These are phyloP conservation scores for Alternaria triticina DNA, from an alignment of 2,329 filamentous ascomycete genomes.

Conservation along the genomic window DNA sequence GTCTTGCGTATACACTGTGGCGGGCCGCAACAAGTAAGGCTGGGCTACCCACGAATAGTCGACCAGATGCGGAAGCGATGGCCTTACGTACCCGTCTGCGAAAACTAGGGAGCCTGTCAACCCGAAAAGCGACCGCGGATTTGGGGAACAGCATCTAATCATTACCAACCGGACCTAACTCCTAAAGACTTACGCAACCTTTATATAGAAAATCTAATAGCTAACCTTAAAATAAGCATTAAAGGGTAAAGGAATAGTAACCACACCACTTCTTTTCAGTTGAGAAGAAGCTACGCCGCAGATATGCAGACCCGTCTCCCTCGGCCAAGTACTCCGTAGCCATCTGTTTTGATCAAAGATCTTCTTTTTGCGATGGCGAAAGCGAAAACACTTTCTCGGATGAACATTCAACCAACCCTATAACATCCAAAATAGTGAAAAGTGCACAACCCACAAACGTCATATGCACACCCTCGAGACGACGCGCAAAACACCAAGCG, in stretches of 20 bases:
- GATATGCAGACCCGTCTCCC: neutral
- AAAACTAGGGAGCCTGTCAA: neutral
- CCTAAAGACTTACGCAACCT: neutral
- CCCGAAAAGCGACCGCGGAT: neutral
- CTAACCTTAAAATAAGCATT: neutral
- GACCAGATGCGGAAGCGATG: neutral
- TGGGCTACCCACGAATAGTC: neutral
- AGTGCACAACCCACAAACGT: neutral
- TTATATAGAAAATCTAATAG: neutral
- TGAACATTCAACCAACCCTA: neutral
- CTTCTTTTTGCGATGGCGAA: neutral
- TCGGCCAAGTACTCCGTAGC: neutral
- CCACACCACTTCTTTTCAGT: neutral
- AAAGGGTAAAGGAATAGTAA: neutral
- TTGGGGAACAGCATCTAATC: neutral
- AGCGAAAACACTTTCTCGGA: neutral
- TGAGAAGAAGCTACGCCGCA: neutral
- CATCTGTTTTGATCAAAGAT: neutral
- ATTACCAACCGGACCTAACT: conserved; percentile 8
- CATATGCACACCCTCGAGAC: neutral
- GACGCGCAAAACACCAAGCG: conserved; percentile 6
- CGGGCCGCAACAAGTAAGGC: neutral
- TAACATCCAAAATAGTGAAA: neutral
- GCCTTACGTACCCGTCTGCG: neutral
- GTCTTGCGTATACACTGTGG: conserved; percentile 6